Evolutionary conservation across 2,329 filamentous ascomycete genomes (phyloP).

Genomic region (Sporothrix globosa): DNA sequence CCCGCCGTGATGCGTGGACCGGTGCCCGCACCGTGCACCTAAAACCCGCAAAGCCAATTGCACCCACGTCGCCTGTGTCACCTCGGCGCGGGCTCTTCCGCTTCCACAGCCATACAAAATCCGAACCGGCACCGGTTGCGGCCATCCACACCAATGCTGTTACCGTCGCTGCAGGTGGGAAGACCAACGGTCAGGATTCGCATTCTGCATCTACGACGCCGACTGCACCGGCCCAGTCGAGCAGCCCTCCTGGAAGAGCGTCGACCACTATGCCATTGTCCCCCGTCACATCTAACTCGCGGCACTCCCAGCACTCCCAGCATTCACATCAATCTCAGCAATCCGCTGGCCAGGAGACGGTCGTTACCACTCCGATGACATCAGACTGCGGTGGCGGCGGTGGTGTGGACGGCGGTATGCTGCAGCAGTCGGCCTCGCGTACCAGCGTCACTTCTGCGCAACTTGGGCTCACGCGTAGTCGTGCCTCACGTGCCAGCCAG

Average conservation of each 20-base stretch:
- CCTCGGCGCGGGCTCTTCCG: constrained; percentile 57
- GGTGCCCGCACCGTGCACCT: constrained; percentile 67
- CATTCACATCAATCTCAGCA: constrained; percentile 35
- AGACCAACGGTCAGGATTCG: constrained; percentile 16
- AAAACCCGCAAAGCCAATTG: constrained; percentile 49
- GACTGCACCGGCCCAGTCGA: constrained; percentile 11
- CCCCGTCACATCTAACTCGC: constrained; percentile 39
- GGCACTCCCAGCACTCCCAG: constrained; percentile 37
- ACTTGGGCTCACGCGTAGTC: constrained; percentile 14
- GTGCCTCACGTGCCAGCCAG: constrained; percentile 22
- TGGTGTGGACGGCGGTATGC: not conserved
- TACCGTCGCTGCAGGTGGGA: not conserved
- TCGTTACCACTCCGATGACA: constrained; percentile 48
- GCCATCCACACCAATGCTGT: constrained; percentile 12
- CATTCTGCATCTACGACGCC: constrained; percentile 14
- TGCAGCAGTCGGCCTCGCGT: constrained; percentile 35
- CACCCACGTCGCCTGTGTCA: constrained; percentile 48
- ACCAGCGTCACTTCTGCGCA: not conserved
- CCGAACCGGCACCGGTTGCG: constrained; percentile 25
- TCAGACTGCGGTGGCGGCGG: constrained; percentile 44
- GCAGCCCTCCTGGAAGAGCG: not conserved
- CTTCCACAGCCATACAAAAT: constrained; percentile 44
- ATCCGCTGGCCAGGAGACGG: constrained; percentile 40
- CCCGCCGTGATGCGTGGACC: constrained; percentile 82
- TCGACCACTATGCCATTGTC: constrained; percentile 36